Conservation (phyloP, 163 green algal genomes). For the Botryococcus braunii region DNA sequence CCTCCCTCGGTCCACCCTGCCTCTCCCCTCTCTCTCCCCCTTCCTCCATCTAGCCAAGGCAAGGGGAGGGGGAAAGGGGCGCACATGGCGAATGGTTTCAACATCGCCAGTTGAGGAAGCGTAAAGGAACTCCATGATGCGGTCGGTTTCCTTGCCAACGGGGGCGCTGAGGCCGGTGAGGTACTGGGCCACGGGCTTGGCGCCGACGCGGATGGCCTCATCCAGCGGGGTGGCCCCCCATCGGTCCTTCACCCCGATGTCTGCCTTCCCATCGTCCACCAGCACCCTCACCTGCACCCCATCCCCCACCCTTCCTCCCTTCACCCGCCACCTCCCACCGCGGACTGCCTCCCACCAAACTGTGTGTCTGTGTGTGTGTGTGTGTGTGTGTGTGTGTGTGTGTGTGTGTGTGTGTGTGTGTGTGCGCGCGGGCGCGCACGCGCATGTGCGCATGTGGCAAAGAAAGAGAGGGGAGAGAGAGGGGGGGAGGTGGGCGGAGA, state of each 20-base stretch:
- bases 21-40: neutral
- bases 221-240: slow-evolving; percentile 36
- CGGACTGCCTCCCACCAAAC: neutral
- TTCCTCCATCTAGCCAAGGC: neutral
- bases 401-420: neutral
- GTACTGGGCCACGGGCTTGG: neutral
- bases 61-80: neutral
- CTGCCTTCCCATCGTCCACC: slow-evolving; percentile 33
- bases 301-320: neutral
- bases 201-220: slow-evolving; percentile 24
- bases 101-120: slow-evolving; percentile 18
- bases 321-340: neutral
- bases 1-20: no score
- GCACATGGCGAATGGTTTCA: slow-evolving; percentile 13
- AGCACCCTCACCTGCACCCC: slow-evolving; percentile 24
- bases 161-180: slow-evolving; percentile 3
- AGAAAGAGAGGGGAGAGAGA: no score
- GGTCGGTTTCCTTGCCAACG: slow-evolving; percentile 10
- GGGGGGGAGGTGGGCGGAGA: no score
- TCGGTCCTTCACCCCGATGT: slow-evolving; percentile 25
- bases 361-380: neutral
- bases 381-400: neutral
- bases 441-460: no score
- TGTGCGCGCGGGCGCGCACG: no score
- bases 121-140: slow-evolving; percentile 31